Evolutionary conservation across 148 eudicot species (phyloP).

Genomic region (Tetragonia tetragonoides): DNA sequence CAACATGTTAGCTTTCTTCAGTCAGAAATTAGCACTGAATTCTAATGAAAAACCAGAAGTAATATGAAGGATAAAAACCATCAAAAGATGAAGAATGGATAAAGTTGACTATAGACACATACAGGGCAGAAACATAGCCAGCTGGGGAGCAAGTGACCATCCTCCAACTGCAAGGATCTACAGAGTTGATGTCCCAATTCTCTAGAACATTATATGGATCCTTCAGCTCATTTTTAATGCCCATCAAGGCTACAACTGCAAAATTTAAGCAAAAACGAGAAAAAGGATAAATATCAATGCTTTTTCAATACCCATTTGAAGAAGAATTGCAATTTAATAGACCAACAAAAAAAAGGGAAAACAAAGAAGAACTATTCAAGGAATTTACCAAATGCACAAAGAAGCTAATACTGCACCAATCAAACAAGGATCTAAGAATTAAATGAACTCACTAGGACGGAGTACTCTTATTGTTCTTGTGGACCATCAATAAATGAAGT

Average conservation of each 20-base stretch:
- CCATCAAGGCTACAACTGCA: slow-evolving; percentile 85
- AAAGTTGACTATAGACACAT: slow-evolving; percentile 32
- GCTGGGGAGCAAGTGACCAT: slow-evolving; percentile 74
- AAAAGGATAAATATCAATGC: neutral
- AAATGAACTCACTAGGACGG: slow-evolving; percentile 9
- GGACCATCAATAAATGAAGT: slow-evolving; percentile 25
- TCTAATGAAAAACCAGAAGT: neutral
- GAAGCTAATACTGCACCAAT: slow-evolving; percentile 12
- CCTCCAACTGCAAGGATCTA: slow-evolving; percentile 97
- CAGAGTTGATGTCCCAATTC: slow-evolving; percentile 74
- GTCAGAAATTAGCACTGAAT: neutral
- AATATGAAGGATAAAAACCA: neutral
- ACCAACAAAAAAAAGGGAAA: neutral
- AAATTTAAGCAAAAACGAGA: slow-evolving; percentile 15
- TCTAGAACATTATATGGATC: slow-evolving; percentile 78
- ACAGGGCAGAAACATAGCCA: slow-evolving; percentile 76
- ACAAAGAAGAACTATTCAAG: neutral
- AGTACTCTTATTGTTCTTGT: neutral
- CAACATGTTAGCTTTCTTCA: slow-evolving; percentile 12
- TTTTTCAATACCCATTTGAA: neutral
- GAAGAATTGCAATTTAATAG: neutral
- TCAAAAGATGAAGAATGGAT: neutral
- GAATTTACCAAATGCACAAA: neutral
- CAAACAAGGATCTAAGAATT: slow-evolving; percentile 7
- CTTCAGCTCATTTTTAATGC: slow-evolving; percentile 52